A percentile compares a stretch with the other conserved stretches of the same genome.
phyloP scores from a whole-genome alignment of 2,329 filamentous ascomycete genomes.

The Fusarium lyarnte region DNA sequence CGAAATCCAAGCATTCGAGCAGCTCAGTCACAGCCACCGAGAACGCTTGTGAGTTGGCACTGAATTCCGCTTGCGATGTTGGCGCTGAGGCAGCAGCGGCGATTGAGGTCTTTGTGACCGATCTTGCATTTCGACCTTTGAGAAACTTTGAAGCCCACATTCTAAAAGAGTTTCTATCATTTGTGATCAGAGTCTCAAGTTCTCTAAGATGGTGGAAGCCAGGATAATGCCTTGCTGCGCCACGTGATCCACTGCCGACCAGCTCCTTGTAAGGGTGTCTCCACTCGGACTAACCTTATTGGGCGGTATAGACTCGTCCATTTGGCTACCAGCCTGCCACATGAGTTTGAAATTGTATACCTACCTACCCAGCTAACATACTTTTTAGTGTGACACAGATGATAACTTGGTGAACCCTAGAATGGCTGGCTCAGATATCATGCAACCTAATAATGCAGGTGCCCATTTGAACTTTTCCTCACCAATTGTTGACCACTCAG shows the following conservation, averaged over 20 bases:
- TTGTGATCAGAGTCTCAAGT: background rate
- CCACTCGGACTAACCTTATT: too few species aligned
- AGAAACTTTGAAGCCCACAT: slow-evolving; percentile 11
- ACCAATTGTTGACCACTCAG: too few species aligned
- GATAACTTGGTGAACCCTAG: too few species aligned
- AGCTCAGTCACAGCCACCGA: slow-evolving; percentile 35
- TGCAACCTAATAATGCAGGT: too few species aligned
- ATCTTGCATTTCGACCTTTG: background rate
- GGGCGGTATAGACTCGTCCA: background rate
- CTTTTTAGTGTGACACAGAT: too few species aligned
- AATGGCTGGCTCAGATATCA: too few species aligned
- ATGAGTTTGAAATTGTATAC: too few species aligned
- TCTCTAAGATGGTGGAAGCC: background rate
- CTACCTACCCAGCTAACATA: too few species aligned
- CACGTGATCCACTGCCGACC: background rate
- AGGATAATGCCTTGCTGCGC: background rate
- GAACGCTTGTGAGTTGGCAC: slow-evolving; percentile 36
- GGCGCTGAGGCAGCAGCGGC: slow-evolving; percentile 1
- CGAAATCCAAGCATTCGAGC: slow-evolving; percentile 33
- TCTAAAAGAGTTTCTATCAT: accelerated
- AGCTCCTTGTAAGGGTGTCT: too few species aligned
- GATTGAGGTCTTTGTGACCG: background rate
- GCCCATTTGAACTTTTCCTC: too few species aligned
- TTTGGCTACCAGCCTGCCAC: background rate
- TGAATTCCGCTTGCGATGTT: slow-evolving; percentile 9